Conservation (phyloP, 2,329 filamentous ascomycete genomes). For the Aspergillus ochraceus region DNA sequence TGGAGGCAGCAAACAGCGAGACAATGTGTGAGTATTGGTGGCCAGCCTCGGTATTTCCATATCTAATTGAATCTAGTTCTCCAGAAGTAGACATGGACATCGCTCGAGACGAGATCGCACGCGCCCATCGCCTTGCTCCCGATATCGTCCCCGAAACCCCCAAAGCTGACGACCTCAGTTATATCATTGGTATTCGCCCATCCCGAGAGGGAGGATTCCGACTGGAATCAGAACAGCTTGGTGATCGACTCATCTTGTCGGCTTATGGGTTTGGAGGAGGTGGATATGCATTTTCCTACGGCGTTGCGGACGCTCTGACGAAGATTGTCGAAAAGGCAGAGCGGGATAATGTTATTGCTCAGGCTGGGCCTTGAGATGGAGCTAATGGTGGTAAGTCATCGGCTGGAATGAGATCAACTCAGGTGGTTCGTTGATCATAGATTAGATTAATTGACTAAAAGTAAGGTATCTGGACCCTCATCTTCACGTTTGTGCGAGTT, state of each 20-base stretch:
- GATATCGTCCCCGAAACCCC: slow-evolving; percentile 36
- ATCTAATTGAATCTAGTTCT: slow-evolving; percentile 21
- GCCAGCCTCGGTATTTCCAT: not conserved
- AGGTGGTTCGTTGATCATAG: no score
- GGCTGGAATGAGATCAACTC: not conserved
- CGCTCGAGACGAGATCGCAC: slow-evolving; percentile 39
- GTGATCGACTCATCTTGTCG: slow-evolving; percentile 28
- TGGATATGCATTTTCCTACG: slow-evolving; percentile 41
- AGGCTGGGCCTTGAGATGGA: not conserved
- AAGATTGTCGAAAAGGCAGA: slow-evolving; percentile 37
- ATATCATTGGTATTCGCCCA: slow-evolving; percentile 40
- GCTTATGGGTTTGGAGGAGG: slow-evolving; percentile 42
- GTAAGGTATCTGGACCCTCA: no score
- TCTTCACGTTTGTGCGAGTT: no score
- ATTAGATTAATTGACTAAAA: no score
- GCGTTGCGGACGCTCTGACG: slow-evolving; percentile 34
- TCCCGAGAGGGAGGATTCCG: slow-evolving; percentile 37
- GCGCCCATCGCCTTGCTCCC: slow-evolving; percentile 38
- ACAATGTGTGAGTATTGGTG: slow-evolving; percentile 27
- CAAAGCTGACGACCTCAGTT: slow-evolving; percentile 26
- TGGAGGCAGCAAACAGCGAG: slow-evolving; percentile 37
- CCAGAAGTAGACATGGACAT: slow-evolving; percentile 38
- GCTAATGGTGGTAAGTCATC: not conserved
- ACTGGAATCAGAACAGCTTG: slow-evolving; percentile 31
- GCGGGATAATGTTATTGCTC: slow-evolving; percentile 29